Conservation (phyloP, 2,329 filamentous ascomycete species). For the Sclerotinia glacialis region DNA sequence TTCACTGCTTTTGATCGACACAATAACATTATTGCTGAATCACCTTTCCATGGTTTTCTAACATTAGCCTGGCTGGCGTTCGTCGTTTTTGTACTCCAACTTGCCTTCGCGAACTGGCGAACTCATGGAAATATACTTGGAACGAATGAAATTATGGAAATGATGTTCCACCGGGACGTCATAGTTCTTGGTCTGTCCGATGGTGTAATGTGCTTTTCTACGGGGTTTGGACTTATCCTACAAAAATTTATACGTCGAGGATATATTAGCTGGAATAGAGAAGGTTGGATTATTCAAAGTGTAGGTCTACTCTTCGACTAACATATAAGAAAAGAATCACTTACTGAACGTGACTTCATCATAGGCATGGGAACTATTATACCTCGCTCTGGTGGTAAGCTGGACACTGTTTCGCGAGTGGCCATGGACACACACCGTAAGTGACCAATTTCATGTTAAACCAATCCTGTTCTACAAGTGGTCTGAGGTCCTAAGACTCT, state of each 20-base stretch:
- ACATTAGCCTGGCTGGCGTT: conserved; percentile 75
- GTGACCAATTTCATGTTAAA: not conserved
- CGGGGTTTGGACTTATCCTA: conserved; percentile 62
- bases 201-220: conserved; percentile 64
- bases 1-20: conserved; percentile 74
- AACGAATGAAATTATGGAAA: conserved; percentile 66
- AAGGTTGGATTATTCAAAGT: conserved; percentile 73
- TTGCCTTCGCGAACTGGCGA: conserved; percentile 66
- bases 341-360: conserved; percentile 15
- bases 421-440: conserved; percentile 78
- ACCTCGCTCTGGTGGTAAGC: conserved; percentile 59
- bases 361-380: conserved; percentile 65
- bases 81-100: conserved; percentile 62
- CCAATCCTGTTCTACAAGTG: not conserved
- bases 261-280: conserved; percentile 63
- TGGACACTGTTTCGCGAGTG: conserved; percentile 70
- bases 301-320: conserved; percentile 40
- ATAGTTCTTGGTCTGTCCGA: conserved; percentile 60
- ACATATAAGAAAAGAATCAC: not conserved
- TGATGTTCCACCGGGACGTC: conserved; percentile 61
- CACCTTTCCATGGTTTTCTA: conserved; percentile 76
- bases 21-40: conserved; percentile 61
- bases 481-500: not conserved
- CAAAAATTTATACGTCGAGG: conserved; percentile 59
- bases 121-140: conserved; percentile 67